Evolutionary conservation across 2,329 filamentous ascomycete genomes (phyloP).

Genomic region (Epichloe festucae): DNA sequence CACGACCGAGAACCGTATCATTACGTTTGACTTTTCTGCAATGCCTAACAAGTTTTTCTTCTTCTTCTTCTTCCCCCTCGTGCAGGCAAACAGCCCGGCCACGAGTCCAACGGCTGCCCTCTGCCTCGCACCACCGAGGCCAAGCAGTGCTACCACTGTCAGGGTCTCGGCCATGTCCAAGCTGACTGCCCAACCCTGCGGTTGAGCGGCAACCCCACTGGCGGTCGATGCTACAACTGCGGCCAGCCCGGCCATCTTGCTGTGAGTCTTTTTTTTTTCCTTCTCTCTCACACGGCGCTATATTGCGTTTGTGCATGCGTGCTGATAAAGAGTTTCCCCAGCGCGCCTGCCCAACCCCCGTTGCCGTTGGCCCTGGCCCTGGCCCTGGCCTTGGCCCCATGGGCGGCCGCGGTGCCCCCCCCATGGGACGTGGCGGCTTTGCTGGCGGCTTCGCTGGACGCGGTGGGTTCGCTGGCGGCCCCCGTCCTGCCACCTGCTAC

Average conservation of each 20-base stretch:
- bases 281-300: not conserved
- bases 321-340: conserved; percentile 20
- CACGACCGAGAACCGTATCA: not conserved
- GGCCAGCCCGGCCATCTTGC: conserved; percentile 87
- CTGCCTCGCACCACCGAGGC: conserved; percentile 93
- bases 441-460: conserved; percentile 46
- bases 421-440: conserved; percentile 45
- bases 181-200: conserved; percentile 96
- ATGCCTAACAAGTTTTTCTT: not conserved
- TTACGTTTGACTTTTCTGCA: not conserved
- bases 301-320: not conserved
- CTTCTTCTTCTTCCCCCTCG: too few species aligned
- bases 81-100: conserved; percentile 72
- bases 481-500: conserved; percentile 58
- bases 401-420: conserved; percentile 52
- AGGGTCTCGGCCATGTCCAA: conserved; percentile 95
- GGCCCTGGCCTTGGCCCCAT: conserved; percentile 34
- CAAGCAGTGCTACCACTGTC: conserved; percentile 99
- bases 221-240: conserved; percentile 93
- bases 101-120: conserved; percentile 96
- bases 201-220: conserved; percentile 67
- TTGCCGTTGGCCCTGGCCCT: conserved; percentile 31
- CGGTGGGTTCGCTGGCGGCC: conserved; percentile 60
- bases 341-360: conserved; percentile 68
- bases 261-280: conserved; percentile 32